These are phyloP conservation scores for Tricholoma hemisulphureum DNA, from an alignment of 768 basidiomycete genomes.

Conservation along the genomic window DNA sequence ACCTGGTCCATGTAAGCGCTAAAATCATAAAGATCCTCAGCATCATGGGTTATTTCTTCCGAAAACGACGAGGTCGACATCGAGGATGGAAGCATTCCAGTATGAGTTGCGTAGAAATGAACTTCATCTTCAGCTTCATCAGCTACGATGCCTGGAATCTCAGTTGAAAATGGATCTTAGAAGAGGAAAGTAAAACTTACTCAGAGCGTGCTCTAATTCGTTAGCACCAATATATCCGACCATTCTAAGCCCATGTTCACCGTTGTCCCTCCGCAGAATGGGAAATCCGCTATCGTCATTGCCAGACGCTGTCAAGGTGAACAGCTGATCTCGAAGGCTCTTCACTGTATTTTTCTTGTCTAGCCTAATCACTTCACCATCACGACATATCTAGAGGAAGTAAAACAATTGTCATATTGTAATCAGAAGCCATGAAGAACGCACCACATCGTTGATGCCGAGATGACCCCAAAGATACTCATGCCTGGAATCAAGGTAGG, in stretches of 20 bases:
- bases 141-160: slow-evolving; percentile 65
- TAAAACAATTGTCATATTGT: neutral
- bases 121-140: slow-evolving; percentile 68
- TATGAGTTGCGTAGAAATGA: slow-evolving; percentile 54
- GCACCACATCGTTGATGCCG: slow-evolving; percentile 75
- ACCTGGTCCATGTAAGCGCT: slow-evolving; percentile 91
- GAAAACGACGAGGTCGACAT: slow-evolving; percentile 51
- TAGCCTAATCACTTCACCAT: slow-evolving; percentile 67
- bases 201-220: slow-evolving; percentile 91
- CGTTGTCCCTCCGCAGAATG: slow-evolving; percentile 56
- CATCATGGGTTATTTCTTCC: slow-evolving; percentile 35
- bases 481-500: slow-evolving; percentile 89
- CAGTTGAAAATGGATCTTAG: neutral
- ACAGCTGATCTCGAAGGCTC: slow-evolving; percentile 69
- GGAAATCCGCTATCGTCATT: slow-evolving; percentile 86
- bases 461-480: slow-evolving; percentile 84
- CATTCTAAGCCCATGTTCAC: slow-evolving; percentile 57
- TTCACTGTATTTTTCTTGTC: slow-evolving; percentile 77
- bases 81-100: slow-evolving; percentile 50
- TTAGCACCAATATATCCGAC: slow-evolving; percentile 89
- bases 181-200: slow-evolving; percentile 40
- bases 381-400: slow-evolving; percentile 55
- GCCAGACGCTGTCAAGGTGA: slow-evolving; percentile 52
- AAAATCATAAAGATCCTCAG: slow-evolving; percentile 69
- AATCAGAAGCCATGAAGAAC: slow-evolving; percentile 20